Evolutionary conservation across 2,329 filamentous ascomycete genomes (phyloP).

Genomic region (Xylaria polymorpha): DNA sequence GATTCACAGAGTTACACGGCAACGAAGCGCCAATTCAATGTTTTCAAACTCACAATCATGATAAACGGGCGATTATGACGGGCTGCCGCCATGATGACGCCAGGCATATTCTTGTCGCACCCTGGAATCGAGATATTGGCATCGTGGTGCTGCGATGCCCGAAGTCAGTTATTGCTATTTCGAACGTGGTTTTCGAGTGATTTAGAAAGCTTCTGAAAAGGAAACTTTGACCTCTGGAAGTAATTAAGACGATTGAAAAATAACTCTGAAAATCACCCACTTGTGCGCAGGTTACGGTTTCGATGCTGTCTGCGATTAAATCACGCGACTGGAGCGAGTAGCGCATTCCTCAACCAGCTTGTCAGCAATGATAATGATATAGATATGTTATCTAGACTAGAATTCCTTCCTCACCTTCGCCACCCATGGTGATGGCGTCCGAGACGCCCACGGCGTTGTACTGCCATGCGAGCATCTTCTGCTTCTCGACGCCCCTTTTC

Average conservation of each 20-base stretch:
- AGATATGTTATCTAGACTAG: background rate
- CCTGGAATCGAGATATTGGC: constrained; percentile 93
- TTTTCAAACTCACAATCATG: constrained; percentile 71
- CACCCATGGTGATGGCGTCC: constrained; percentile 95
- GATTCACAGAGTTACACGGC: background rate
- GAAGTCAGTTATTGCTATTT: no score
- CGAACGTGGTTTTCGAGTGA: no score
- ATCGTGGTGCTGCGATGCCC: constrained; percentile 72
- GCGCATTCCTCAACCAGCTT: constrained; percentile 77
- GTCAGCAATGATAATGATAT: constrained; percentile 17
- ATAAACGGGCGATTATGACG: constrained; percentile 91
- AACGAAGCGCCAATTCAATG: background rate
- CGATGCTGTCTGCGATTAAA: constrained; percentile 93
- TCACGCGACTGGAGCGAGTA: constrained; percentile 92
- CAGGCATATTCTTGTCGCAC: constrained; percentile 98
- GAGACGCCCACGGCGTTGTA: constrained; percentile 92
- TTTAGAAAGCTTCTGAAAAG: no score
- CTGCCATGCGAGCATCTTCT: constrained; percentile 93
- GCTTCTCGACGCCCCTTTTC: constrained; percentile 81
- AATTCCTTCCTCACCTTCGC: constrained; percentile 70
- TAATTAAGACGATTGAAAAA: no score
- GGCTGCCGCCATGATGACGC: constrained; percentile 88
- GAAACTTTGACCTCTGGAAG: no score
- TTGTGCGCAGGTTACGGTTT: constrained; percentile 91
- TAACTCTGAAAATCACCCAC: no score